These are phyloP conservation scores for Fonsecaea erecta DNA, from an alignment of 2,329 filamentous ascomycete genomes.

Conservation along the genomic window DNA sequence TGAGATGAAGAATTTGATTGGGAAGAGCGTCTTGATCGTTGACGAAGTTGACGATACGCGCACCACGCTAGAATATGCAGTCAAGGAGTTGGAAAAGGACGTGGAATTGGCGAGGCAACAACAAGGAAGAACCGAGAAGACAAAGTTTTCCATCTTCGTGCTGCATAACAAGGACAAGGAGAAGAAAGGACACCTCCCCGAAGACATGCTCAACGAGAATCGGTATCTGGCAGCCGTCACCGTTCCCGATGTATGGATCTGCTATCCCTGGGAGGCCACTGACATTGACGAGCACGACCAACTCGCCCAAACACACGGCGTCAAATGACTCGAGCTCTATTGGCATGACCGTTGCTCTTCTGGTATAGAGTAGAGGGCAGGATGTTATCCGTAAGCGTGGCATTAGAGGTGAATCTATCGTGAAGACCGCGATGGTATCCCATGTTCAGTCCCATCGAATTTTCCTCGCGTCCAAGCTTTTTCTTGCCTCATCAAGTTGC, in stretches of 20 bases:
- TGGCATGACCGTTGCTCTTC: neutral
- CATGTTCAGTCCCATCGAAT: slow-evolving; percentile 48
- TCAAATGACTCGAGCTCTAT: slow-evolving; percentile 15
- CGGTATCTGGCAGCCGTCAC: slow-evolving; percentile 86
- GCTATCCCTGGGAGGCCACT: slow-evolving; percentile 96
- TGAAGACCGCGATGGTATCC: neutral
- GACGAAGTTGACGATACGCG: slow-evolving; percentile 96
- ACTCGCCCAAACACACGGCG: slow-evolving; percentile 59
- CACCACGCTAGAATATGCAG: slow-evolving; percentile 91
- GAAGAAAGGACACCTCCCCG: slow-evolving; percentile 86
- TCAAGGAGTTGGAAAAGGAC: slow-evolving; percentile 92
- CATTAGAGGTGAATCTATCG: neutral
- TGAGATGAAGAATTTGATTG: slow-evolving; percentile 85
- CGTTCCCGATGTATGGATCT: slow-evolving; percentile 95
- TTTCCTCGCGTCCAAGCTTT: slow-evolving; percentile 48
- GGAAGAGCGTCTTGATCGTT: slow-evolving; percentile 89
- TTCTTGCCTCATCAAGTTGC: slow-evolving; percentile 65
- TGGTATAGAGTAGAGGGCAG: slow-evolving; percentile 14
- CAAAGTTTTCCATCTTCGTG: slow-evolving; percentile 92
- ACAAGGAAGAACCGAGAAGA: slow-evolving; percentile 71
- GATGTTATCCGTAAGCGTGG: neutral
- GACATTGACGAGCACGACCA: slow-evolving; percentile 93
- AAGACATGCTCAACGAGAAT: slow-evolving; percentile 70
- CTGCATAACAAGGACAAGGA: slow-evolving; percentile 98
- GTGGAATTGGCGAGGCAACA: slow-evolving; percentile 78